A percentile compares a stretch with the other conserved stretches of the same genome.
Conservation (phyloP, 2,329 filamentous ascomycete genomes). For the Nemania bipapillata region DNA sequence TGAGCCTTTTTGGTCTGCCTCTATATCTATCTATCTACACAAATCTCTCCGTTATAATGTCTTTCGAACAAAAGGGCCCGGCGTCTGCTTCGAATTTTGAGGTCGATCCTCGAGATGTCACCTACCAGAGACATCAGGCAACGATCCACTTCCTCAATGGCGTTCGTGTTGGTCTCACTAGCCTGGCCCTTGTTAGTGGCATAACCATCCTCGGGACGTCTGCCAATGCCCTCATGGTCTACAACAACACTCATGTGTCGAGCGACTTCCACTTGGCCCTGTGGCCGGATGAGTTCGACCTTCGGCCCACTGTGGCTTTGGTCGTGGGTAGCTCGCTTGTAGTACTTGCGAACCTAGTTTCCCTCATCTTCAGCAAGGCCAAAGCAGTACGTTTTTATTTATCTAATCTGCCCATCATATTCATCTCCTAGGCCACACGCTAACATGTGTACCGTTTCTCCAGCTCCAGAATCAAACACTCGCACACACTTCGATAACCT, state of each 20-base stretch:
- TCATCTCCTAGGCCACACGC: conserved; percentile 2
- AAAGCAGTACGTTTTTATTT: conserved; percentile 58
- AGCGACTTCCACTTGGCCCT: conserved; percentile 62
- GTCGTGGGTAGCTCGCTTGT: conserved; percentile 64
- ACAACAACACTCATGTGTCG: conserved; percentile 64
- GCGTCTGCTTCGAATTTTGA: conserved; percentile 62
- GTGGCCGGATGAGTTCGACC: conserved; percentile 68
- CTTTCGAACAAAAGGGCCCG: conserved; percentile 55
- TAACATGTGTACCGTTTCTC: conserved; percentile 24
- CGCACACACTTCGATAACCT: conserved; percentile 53
- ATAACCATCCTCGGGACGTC: conserved; percentile 66
- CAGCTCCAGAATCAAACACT: conserved; percentile 55
- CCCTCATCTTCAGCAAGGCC: conserved; percentile 62
- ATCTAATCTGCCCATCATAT: background rate
- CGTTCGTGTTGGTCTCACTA: conserved; percentile 60
- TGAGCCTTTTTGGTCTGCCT: conserved; percentile 5
- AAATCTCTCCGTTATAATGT: conserved; percentile 44
- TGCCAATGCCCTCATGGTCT: conserved; percentile 65
- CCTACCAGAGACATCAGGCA: conserved; percentile 53
- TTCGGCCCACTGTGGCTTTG: conserved; percentile 66
- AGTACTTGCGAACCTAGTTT: conserved; percentile 59
- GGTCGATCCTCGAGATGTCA: conserved; percentile 57
- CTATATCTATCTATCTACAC: conserved; percentile 34
- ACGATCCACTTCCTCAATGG: conserved; percentile 57
- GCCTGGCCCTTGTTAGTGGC: conserved; percentile 62